Evolutionary conservation across 768 basidiomycete species (phyloP).

Genomic region (Podaxis pistillaris): DNA sequence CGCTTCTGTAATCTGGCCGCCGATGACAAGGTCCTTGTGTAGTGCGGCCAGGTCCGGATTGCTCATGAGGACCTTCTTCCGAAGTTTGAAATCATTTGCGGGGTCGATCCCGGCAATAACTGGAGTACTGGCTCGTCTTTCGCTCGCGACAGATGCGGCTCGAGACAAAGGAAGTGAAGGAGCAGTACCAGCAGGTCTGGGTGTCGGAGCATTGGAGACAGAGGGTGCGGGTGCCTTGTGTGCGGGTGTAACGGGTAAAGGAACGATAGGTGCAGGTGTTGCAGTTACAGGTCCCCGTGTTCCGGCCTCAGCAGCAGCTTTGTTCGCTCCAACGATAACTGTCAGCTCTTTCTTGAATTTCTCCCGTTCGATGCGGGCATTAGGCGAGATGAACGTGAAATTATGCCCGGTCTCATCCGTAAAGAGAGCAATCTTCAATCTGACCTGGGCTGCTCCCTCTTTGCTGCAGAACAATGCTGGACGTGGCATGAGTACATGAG

Average conservation of each 20-base stretch:
- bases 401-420: constrained; percentile 74
- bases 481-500: constrained; percentile 13
- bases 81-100: constrained; percentile 65
- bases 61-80: constrained; percentile 77
- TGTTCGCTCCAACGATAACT: constrained; percentile 73
- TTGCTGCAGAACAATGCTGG: constrained; percentile 86
- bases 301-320: constrained; percentile 35
- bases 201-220: constrained; percentile 26
- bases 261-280: constrained; percentile 23
- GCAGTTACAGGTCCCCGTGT: constrained; percentile 5
- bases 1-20: constrained; percentile 80
- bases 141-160: constrained; percentile 61
- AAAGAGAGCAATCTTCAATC: constrained; percentile 70
- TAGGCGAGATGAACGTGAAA: constrained; percentile 73
- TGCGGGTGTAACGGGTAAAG: constrained; percentile 23
- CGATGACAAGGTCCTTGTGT: constrained; percentile 87
- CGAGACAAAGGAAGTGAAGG: constrained; percentile 54
- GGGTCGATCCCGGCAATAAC: constrained; percentile 58
- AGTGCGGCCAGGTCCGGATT: constrained; percentile 76
- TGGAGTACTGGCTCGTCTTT: constrained; percentile 45
- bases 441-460: constrained; percentile 75
- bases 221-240: constrained; percentile 20
- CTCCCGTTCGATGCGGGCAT: constrained; percentile 73
- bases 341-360: constrained; percentile 80
- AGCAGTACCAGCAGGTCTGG: constrained; percentile 23